phyloP scores from a whole-genome alignment of 805 yeast species.

The Wickerhamomyces mucosus region DNA sequence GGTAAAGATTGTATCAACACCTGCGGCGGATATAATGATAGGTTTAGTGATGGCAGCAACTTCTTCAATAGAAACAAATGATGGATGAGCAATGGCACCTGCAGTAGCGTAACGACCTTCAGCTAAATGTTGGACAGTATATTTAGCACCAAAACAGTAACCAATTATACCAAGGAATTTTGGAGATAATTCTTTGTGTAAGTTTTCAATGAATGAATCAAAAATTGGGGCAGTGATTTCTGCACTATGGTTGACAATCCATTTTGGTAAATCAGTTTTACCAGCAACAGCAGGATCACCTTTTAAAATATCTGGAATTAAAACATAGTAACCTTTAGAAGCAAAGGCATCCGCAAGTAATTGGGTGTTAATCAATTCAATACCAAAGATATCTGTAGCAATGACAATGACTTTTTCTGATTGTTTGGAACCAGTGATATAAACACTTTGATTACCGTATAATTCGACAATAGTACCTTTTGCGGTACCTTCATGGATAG shows the following conservation, averaged over 20 bases:
- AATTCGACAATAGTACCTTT: constrained; percentile 32
- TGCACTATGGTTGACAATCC: constrained; percentile 46
- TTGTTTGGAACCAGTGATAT: constrained; percentile 34
- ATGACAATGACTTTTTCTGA: constrained; percentile 46
- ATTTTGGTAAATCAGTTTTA: constrained; percentile 24
- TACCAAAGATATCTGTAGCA: constrained; percentile 64
- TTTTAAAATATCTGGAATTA: constrained; percentile 67
- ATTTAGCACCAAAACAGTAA: constrained; percentile 81
- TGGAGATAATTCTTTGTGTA: constrained; percentile 37
- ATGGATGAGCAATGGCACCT: constrained; percentile 81
- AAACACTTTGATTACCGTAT: constrained; percentile 32
- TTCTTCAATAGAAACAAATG: constrained; percentile 58
- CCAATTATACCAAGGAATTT: constrained; percentile 54
- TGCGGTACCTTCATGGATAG: constrained; percentile 40
- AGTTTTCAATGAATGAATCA: constrained; percentile 33
- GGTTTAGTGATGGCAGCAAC: constrained; percentile 43
- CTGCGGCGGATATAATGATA: constrained; percentile 65
- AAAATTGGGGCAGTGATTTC: constrained; percentile 41
- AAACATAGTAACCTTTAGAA: constrained; percentile 49
- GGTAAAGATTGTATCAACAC: constrained; percentile 54
- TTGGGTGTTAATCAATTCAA: constrained; percentile 42
- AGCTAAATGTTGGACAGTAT: constrained; percentile 42
- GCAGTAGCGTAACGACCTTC: constrained; percentile 33
- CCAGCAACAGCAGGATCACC: constrained; percentile 32
- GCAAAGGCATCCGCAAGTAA: constrained; percentile 64